A percentile compares a stretch with the other conserved stretches of the same genome.
phyloP scores from a whole-genome alignment of 1,284 basidiomycete genomes.

The Moniliophthora roreri region DNA sequence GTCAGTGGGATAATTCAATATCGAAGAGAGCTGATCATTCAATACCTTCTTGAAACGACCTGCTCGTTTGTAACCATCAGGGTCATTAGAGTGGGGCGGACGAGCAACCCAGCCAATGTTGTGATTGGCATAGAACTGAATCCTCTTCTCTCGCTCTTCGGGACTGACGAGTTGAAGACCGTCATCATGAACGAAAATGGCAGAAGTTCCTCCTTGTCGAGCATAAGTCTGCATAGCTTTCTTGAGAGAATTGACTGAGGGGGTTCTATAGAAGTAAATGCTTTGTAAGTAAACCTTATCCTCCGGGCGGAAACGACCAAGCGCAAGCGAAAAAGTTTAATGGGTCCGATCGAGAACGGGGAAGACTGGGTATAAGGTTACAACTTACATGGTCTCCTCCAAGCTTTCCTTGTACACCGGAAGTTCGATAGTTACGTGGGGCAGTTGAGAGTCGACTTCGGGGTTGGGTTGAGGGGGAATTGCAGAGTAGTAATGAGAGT shows the following conservation, averaged over 20 bases:
- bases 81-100: conserved; percentile 56
- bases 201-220: conserved; percentile 75
- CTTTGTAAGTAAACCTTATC: not conserved
- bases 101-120: conserved; percentile 84
- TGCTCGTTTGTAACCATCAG: conserved; percentile 76
- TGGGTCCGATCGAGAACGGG: conserved; percentile 3
- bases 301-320: not conserved
- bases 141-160: conserved; percentile 64
- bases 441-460: conserved; percentile 59
- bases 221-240: conserved; percentile 87
- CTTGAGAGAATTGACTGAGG: conserved; percentile 80
- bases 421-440: conserved; percentile 76
- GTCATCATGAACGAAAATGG: conserved; percentile 79
- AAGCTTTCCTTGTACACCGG: conserved; percentile 82
- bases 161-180: conserved; percentile 64
- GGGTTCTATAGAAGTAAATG: conserved; percentile 41
- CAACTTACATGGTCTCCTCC: conserved; percentile 63
- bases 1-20: no score
- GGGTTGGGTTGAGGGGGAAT: conserved; percentile 57
- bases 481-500: conserved; percentile 73
- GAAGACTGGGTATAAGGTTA: conserved; percentile 1
- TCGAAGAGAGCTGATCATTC: no score
- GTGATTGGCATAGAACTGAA: conserved; percentile 77
- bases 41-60: conserved; percentile 90
- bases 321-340: conserved; percentile 7